Percentiles rank a stretch among this genome's conserved stretches.
phyloP scores from a whole-genome alignment of 441 rosid species.

The Pelargonium citronellum region DNA sequence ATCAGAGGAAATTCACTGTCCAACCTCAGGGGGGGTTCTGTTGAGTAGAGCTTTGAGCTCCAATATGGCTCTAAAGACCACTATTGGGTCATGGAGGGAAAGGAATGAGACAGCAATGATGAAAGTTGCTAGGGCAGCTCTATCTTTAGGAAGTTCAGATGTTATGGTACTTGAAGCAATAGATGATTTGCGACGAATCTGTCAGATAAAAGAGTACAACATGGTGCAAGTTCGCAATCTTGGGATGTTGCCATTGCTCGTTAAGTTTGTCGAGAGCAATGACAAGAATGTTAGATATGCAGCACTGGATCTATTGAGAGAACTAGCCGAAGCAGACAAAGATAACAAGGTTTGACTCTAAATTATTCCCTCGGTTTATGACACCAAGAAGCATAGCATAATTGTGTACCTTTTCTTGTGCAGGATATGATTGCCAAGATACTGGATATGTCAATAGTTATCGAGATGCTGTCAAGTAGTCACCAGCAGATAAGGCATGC shows the following conservation, averaged over 20 bases:
- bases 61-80: slow-evolving; percentile 58
- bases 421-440: slow-evolving; percentile 60
- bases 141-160: slow-evolving; percentile 61
- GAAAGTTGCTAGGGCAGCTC: slow-evolving; percentile 63
- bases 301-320: slow-evolving; percentile 46
- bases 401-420: slow-evolving; percentile 7
- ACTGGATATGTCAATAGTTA: slow-evolving; percentile 39
- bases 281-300: slow-evolving; percentile 53
- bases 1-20: slow-evolving; percentile 50
- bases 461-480: slow-evolving; percentile 59
- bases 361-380: neutral
- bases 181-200: slow-evolving; percentile 50
- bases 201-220: slow-evolving; percentile 44
- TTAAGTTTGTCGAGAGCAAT: slow-evolving; percentile 40
- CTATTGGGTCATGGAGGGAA: slow-evolving; percentile 71
- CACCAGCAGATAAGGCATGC: slow-evolving; percentile 49
- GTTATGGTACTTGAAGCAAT: slow-evolving; percentile 66
- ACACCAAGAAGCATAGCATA: neutral
- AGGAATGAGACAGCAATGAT: slow-evolving; percentile 66
- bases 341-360: slow-evolving; percentile 50
- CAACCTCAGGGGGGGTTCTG: slow-evolving; percentile 46
- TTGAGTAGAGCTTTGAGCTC: slow-evolving; percentile 34
- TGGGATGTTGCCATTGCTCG: slow-evolving; percentile 58
- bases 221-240: slow-evolving; percentile 45
- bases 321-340: slow-evolving; percentile 48